Evolutionary conservation across 192 early-diverging fungal species (phyloP).

Genomic region (Hyaloraphidium curvatum): DNA sequence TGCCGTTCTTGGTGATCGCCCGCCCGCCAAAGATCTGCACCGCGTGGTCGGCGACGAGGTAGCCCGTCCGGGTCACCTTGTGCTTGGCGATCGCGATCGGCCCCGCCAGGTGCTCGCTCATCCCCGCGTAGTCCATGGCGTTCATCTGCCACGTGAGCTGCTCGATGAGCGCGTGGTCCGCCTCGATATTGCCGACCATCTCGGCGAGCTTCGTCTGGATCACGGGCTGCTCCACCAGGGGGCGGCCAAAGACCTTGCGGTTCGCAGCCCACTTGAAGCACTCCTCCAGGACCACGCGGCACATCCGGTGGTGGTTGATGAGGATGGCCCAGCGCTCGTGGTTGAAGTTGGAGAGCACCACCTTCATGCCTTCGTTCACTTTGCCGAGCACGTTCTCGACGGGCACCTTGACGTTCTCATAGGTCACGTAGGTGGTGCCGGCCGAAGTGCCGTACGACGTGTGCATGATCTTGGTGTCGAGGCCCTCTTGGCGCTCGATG

Average conservation of each 20-base stretch:
- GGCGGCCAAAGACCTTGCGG: slow-evolving; percentile 50
- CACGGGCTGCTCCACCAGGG: slow-evolving; percentile 45
- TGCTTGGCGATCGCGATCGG: slow-evolving; percentile 35
- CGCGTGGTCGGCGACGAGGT: slow-evolving; percentile 39
- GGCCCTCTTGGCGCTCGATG: slow-evolving; percentile 34
- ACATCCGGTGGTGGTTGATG: slow-evolving; percentile 3
- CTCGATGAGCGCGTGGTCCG: not conserved
- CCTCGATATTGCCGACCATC: slow-evolving; percentile 16
- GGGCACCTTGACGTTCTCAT: slow-evolving; percentile 55
- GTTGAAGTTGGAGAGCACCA: slow-evolving; percentile 55
- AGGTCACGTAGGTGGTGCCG: slow-evolving; percentile 39
- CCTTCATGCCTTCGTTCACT: slow-evolving; percentile 43
- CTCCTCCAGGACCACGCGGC: slow-evolving; percentile 30
- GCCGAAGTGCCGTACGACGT: slow-evolving; percentile 44
- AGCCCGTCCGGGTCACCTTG: slow-evolving; percentile 29
- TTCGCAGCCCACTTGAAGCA: slow-evolving; percentile 55
- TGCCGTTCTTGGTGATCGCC: slow-evolving; percentile 28
- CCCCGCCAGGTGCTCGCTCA: slow-evolving; percentile 37
- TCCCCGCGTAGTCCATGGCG: slow-evolving; percentile 42
- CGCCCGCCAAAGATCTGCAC: slow-evolving; percentile 59
- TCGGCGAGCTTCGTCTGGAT: slow-evolving; percentile 44
- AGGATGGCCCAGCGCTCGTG: slow-evolving; percentile 24
- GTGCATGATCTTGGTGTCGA: slow-evolving; percentile 42
- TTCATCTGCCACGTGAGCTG: slow-evolving; percentile 29
- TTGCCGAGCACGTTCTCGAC: slow-evolving; percentile 48